Evolutionary conservation across 2,329 filamentous ascomycete species (phyloP).

Genomic region (Diaporthe eres): DNA sequence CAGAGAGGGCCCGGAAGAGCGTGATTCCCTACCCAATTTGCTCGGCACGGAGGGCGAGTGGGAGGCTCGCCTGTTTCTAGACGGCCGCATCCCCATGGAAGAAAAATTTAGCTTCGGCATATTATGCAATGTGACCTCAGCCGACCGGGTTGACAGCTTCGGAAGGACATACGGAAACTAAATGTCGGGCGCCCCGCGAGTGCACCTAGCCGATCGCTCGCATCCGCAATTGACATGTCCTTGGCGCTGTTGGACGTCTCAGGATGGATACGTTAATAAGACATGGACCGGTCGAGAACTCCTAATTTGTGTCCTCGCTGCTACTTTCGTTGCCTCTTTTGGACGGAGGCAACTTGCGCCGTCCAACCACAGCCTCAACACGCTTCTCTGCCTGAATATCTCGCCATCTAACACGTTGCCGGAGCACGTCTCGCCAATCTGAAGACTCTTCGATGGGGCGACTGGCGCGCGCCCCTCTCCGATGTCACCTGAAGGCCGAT

Average conservation of each 20-base stretch:
- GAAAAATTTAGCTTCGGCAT: not conserved
- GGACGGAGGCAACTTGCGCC: not conserved
- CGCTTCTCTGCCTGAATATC: not conserved
- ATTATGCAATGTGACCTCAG: slow-evolving; percentile 20
- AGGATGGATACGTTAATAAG: not conserved
- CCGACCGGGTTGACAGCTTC: slow-evolving; percentile 2
- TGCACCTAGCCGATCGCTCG: not conserved
- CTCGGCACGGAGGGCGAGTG: not conserved
- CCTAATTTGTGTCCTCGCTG: not conserved
- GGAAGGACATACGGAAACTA: not conserved
- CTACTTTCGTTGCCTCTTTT: not conserved
- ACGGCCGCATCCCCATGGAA: not conserved
- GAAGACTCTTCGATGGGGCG: not conserved
- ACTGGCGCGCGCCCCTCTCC: not conserved
- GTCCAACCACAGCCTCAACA: not conserved
- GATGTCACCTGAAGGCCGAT: slow-evolving; percentile 8
- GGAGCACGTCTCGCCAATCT: not conserved
- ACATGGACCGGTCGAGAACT: slow-evolving; percentile 16
- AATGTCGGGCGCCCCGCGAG: not conserved
- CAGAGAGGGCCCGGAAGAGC: not conserved
- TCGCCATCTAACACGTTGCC: not conserved
- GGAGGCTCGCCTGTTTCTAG: not conserved
- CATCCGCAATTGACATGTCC: not conserved
- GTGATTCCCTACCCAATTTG: not conserved
- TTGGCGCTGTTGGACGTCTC: not conserved